Percentiles rank a stretch among this genome's conserved stretches.
Evolutionary conservation across 2,329 filamentous ascomycete genomes (phyloP).

Genomic region (Colletotrichum melonis): DNA sequence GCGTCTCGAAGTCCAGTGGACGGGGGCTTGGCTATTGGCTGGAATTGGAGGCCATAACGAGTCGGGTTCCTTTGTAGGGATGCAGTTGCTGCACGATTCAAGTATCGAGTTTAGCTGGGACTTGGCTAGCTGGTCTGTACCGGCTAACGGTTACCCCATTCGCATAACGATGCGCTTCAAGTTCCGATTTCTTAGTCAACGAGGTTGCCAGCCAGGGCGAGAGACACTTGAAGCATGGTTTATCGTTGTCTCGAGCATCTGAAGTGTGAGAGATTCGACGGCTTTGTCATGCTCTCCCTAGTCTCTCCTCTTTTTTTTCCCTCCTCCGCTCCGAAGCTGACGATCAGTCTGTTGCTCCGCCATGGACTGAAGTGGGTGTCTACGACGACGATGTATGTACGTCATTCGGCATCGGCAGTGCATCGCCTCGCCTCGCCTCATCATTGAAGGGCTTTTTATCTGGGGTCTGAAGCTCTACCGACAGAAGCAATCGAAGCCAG

Average conservation of each 20-base stretch:
- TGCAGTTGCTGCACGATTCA: conserved; percentile 32
- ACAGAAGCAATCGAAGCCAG: neutral
- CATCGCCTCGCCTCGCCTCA: conserved; percentile 30
- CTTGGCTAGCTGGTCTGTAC: neutral
- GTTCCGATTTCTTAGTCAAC: conserved; percentile 4
- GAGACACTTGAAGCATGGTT: conserved; percentile 23
- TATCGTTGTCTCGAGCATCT: conserved; percentile 30
- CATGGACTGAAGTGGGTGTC: conserved; percentile 28
- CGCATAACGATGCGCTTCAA: conserved; percentile 23
- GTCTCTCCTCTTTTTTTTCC: conserved; percentile 19
- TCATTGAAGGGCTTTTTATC: conserved; percentile 12
- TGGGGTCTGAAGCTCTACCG: conserved; percentile 9
- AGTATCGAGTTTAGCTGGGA: conserved; percentile 26
- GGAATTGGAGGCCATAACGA: neutral
- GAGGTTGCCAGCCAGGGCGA: conserved; percentile 5
- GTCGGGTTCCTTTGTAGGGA: conserved; percentile 27
- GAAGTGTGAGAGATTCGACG: conserved; percentile 12
- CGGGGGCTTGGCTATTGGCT: conserved; percentile 20
- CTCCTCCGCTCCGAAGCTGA: conserved; percentile 24
- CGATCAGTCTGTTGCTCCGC: conserved; percentile 31
- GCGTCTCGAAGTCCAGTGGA: conserved; percentile 17
- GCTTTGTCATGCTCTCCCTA: conserved; percentile 27
- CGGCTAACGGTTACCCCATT: conserved; percentile 18
- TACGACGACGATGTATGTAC: conserved; percentile 21
- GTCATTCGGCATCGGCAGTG: conserved; percentile 35